Conservation (phyloP, 805 yeast species). For the Candida boleticola region DNA sequence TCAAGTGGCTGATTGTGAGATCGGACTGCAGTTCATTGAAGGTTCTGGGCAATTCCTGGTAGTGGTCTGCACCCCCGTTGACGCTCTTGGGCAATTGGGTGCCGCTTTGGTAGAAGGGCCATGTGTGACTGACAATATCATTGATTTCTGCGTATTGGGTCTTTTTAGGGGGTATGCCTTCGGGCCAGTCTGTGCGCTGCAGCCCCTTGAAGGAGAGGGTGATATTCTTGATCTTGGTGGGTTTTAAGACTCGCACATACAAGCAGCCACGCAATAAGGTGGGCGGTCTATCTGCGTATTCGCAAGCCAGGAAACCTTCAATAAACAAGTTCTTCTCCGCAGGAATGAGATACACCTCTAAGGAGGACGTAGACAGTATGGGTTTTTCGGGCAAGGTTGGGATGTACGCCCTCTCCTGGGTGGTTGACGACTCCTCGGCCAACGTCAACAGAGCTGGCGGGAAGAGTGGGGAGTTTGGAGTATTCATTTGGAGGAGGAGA, state of each 20-base stretch:
- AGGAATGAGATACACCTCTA: constrained; percentile 68
- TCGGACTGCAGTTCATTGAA: constrained; percentile 2
- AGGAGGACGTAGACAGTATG: constrained; percentile 55
- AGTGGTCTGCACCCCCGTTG: constrained; percentile 50
- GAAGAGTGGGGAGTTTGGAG: constrained; percentile 26
- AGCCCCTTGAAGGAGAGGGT: constrained; percentile 61
- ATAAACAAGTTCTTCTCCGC: constrained; percentile 80
- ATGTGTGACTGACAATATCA: constrained; percentile 72
- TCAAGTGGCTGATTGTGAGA: constrained; percentile 7
- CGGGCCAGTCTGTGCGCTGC: constrained; percentile 93
- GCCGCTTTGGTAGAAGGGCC: constrained; percentile 74
- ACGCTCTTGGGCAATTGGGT: constrained; percentile 12
- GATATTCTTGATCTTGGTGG: constrained; percentile 67
- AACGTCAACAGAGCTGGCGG: constrained; percentile 24
- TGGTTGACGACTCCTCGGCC: constrained; percentile 8
- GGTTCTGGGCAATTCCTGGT: constrained; percentile 23
- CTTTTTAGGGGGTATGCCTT: constrained; percentile 92
- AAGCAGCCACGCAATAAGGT: constrained; percentile 79
- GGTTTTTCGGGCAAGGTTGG: constrained; percentile 59
- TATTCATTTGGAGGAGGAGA: background rate
- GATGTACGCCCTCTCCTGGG: constrained; percentile 15
- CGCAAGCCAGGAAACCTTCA: constrained; percentile 74
- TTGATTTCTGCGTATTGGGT: constrained; percentile 61
- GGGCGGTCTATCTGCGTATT: constrained; percentile 67
- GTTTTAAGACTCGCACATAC: constrained; percentile 64